Evolutionary conservation across 768 basidiomycete species (phyloP), one percentile per base, ranked within the genome.

Genomic region (Leccinellum luteum): DNA sequence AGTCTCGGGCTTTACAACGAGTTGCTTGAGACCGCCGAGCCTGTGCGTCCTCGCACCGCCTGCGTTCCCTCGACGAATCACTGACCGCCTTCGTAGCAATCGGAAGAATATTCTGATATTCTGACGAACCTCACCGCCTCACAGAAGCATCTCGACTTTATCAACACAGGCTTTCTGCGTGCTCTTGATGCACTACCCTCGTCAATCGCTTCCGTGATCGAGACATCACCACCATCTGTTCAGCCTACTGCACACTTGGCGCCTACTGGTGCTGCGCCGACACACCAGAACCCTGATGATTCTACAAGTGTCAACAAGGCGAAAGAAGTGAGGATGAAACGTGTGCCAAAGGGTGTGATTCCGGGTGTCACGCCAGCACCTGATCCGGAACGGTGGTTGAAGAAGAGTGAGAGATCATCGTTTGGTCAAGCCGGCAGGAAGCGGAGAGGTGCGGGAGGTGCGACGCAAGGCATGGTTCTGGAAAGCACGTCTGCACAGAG

Each of bases 61-160:
- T 31, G 14, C 47, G 31, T 43, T 21, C 23, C 21, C 19, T 28
- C 23, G 49, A 49, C 45, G 30, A 38, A 41, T 19, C 52, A 28
- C 56, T 60, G 32, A 61, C 56, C 6, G 10, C 34, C 54, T 63
- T 54, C 54, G 45, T 68, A 94, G 93, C 77, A 86, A 65, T 87
- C 91, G 27, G 90, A 95, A 65, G 94, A 96, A 75, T 84, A 93
- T 67, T 83, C 89, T 5, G 94, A 95, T 69, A 85, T 95, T 67
- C 77, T 88, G 38, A 92, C 85, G 59, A 96, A 97, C 73, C 83
- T 95, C 56, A 78, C 84, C 56, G 92, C 94, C 5, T 81, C 92
- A 2, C 85, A 91, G 67, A 80, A 81, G 57, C 92, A 94, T 68
- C 82, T 92, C 56, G 89, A 93, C 67, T 97, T 96, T 76, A 82